phyloP scores from a whole-genome alignment of 176 grass and related monocot species.

The Cocos nucifera region DNA sequence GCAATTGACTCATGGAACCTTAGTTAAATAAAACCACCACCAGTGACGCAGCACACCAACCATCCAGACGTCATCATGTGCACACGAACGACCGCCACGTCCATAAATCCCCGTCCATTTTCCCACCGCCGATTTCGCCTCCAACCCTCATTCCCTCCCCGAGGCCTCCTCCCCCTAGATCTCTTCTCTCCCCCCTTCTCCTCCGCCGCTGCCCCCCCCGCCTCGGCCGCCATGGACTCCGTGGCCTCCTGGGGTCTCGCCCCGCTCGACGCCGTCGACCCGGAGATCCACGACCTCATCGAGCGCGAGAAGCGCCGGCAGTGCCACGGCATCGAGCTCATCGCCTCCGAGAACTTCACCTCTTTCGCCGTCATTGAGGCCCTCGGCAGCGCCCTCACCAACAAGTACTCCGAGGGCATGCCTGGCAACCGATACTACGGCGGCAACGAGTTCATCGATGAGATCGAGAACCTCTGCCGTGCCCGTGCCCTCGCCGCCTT shows the following conservation, averaged over 20 bases:
- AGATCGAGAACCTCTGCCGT: constrained; percentile 88
- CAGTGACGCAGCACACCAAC: constrained; percentile 10
- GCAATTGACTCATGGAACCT: no score
- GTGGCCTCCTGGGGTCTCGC: constrained; percentile 62
- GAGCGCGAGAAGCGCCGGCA: constrained; percentile 94
- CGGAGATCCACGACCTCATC: constrained; percentile 57
- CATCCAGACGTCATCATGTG: background rate
- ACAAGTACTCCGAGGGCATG: constrained; percentile 99
- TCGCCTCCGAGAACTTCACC: constrained; percentile 99
- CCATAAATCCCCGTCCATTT: constrained; percentile 27
- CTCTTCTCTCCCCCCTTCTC: background rate
- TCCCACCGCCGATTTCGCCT: background rate
- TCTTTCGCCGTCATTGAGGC: constrained; percentile 96
- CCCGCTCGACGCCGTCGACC: constrained; percentile 46
- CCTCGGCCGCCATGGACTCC: constrained; percentile 48
- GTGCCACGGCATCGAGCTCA: constrained; percentile 92
- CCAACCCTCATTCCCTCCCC: background rate
- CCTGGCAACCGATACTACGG: constrained; percentile 85
- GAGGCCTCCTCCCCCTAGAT: background rate
- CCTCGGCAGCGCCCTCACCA: constrained; percentile 77
- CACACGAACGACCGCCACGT: constrained; percentile 1
- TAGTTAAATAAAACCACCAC: background rate
- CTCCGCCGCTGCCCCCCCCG: background rate
- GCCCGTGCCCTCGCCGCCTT: constrained; percentile 66
- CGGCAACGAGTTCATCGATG: constrained; percentile 91